Evolutionary conservation across 1,284 basidiomycete genomes (phyloP).

Genomic region (Pterulicium gracile): DNA sequence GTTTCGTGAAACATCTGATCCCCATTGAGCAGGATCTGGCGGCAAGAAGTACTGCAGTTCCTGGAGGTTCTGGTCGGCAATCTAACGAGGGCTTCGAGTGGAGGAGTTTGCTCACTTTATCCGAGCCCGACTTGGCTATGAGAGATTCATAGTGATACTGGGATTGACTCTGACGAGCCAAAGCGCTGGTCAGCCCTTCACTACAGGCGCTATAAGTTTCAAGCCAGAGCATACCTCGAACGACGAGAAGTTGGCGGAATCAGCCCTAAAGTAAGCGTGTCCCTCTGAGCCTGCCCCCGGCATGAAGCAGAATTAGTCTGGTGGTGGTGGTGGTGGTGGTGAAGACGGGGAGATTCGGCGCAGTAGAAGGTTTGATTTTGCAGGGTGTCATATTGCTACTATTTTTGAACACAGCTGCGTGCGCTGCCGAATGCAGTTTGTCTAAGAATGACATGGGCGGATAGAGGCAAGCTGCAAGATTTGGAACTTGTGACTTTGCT

Average conservation of each 20-base stretch:
- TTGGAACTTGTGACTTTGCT: too few relatives aligned
- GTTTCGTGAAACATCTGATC: constrained; percentile 20
- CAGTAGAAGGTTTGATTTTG: too few relatives aligned
- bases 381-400: too few relatives aligned
- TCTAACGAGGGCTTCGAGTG: not conserved
- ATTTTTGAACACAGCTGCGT: too few relatives aligned
- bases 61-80: constrained; percentile 4
- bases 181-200: not conserved
- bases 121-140: not conserved
- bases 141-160: not conserved
- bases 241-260: not conserved
- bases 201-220: not conserved
- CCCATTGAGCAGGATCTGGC: constrained; percentile 25
- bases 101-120: not conserved
- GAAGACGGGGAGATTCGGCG: not conserved
- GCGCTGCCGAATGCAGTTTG: too few relatives aligned
- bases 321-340: not conserved
- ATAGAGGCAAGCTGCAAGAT: too few relatives aligned
- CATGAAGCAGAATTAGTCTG: constrained; percentile 1
- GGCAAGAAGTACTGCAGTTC: constrained; percentile 22
- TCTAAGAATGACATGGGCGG: too few relatives aligned
- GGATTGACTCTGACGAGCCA: not conserved
- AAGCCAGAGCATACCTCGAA: not conserved
- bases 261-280: not conserved
- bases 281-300: not conserved